Base-by-base conservation (phyloP, 2,329 filamentous ascomycete genomes). In the Colletotrichum sp. region DNA sequence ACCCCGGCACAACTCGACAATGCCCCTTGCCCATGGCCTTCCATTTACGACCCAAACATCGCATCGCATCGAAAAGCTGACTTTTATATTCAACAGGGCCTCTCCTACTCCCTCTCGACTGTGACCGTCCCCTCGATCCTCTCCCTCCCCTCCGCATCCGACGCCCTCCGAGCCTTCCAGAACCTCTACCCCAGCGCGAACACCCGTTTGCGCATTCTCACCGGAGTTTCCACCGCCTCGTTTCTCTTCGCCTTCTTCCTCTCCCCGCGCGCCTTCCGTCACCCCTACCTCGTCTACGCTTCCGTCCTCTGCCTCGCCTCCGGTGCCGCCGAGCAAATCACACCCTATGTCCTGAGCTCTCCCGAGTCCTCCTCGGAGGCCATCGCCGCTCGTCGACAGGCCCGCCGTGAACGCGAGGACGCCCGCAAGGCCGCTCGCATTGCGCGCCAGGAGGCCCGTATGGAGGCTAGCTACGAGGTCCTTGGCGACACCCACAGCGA, bases 231-330 rank as follows among this genome's bases (percentile, higher is more conserved):
- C 68, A 91, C 92, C 70, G 87, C 91, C 68, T 92, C 95, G 34
- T 93, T 98, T 81, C 87, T 95, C 79, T 90, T 96, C 79, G 95
- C 96, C 78, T 98, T 94, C 85, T 84, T 90, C 60, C 88, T 98
- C 79, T 96, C 96, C 4, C 94, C 96, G 0, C 90, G 92, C 30
- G 90, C 92, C 72, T 90, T 91, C 79, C 93, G 94, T 82, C 96
- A 99, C 83, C 96, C 96, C 0, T 99, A 98, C 83, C 92, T 98
- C 30, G 86, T 98, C 75, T 98, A 97, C 92, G 95, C 95, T 16
- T 92, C 93, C 4, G 86, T 95, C 30, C 90, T 96, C 73, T 91
- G 93, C 59, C 88, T 90, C 52, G 87, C 94, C 52, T 92, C 94
- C 60, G 89, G 90, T 26, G 87, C 91, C 60, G 88, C 87, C 57